Evolutionary conservation across 305 asterid species (phyloP), one percentile per base, ranked within the genome.

Genomic region (Fraxinus sp.): DNA sequence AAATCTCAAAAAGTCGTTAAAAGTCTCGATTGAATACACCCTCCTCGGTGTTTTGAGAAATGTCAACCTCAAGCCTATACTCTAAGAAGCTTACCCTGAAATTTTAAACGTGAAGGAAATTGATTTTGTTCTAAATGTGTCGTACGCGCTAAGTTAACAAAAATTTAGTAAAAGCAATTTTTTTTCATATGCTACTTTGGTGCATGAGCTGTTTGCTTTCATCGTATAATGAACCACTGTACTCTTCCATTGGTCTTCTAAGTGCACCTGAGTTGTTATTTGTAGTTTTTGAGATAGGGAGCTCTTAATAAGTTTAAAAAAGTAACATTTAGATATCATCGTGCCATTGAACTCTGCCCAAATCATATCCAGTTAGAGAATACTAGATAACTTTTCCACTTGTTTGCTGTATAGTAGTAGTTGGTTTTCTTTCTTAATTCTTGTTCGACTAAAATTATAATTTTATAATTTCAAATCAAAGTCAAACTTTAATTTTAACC

Each of bases 351-450:
- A 52, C 70, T 59, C 26, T 28, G 8, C 13, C 8, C 70, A 59
- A 20, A 20, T 59, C 70, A n/a, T 59, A 20, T 20, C 28, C 11
- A 6, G 26, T 18, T 59, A 59, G 30, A n/a, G 6, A 16, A 52
- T 4, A 52, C 28, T 59, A 1, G 4, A 18, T 22, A 64, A 24
- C 14, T 26, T 32, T 9, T 66, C 37, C 37, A 66, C 36, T 66
- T 26, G 18, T 24, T 66, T 9, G 74, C 35, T 24, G 7, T 66
- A 11, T 24, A 28, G 74, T 10, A 9, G 8, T 66, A 9, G 74
- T 28, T 66, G 74, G 74, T 59, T 74, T 66, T 35, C 52, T 6
- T 74, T 79, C 73, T 59, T 74, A 62, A 46, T 46, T 46, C 55
- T 46, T 46, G 55, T 46, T 46, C 14, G n/a, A 16, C 55, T 46